phyloP scores from a whole-genome alignment of 257 asterid genomes.

The Nicotiana obtusifolia region DNA sequence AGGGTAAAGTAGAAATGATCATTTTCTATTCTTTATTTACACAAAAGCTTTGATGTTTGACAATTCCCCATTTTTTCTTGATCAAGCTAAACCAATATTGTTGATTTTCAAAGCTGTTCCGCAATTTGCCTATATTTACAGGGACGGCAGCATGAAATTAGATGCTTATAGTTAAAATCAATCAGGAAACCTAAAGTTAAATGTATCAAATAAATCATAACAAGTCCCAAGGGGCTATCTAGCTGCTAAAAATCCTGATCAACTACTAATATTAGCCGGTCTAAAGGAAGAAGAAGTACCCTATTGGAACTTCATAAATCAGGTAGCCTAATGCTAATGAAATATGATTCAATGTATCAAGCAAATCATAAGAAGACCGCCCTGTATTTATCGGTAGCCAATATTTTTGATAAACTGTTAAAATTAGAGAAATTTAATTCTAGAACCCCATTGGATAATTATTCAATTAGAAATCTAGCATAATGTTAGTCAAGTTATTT shows the following conservation, averaged over 20 bases:
- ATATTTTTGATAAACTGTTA: background rate
- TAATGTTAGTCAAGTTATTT: background rate
- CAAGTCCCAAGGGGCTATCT: background rate
- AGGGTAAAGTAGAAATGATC: background rate
- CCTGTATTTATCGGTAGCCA: background rate
- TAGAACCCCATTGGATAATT: background rate
- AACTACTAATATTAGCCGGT: no score
- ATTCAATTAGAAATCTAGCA: background rate
- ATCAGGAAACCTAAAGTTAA: background rate
- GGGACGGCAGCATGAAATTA: constrained; percentile 1
- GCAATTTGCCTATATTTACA: background rate
- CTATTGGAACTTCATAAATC: background rate
- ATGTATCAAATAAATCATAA: background rate
- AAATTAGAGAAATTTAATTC: background rate
- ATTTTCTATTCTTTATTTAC: background rate
- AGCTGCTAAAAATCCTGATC: no score
- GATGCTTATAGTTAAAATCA: background rate
- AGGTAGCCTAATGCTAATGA: background rate
- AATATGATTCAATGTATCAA: background rate
- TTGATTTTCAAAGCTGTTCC: background rate
- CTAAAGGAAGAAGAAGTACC: background rate
- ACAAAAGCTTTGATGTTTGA: background rate
- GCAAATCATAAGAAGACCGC: background rate
- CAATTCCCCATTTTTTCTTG: background rate
- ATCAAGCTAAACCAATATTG: background rate